phyloP scores from a whole-genome alignment of 768 basidiomycete genomes.

The Porphyrellus cyaneotinctus region DNA sequence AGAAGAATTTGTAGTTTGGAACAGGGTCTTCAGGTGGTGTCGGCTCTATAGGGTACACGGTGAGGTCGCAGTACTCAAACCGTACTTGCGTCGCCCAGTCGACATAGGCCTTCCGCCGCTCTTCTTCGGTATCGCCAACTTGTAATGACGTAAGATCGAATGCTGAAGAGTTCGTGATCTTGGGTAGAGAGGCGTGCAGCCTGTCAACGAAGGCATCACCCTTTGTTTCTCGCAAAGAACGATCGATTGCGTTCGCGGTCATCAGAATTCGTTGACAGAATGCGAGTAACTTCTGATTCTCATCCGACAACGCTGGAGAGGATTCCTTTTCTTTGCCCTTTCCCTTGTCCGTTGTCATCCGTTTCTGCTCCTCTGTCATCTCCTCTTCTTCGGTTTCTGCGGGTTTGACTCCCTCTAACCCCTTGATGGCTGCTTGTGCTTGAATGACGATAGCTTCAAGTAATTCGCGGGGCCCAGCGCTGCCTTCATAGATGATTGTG shows the following conservation, averaged over 20 bases:
- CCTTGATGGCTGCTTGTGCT: constrained; percentile 87
- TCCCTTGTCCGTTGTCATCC: constrained; percentile 69
- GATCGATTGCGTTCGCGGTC: constrained; percentile 82
- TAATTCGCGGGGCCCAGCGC: constrained; percentile 85
- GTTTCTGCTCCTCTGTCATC: constrained; percentile 87
- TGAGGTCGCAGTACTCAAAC: constrained; percentile 91
- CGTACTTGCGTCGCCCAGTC: constrained; percentile 79
- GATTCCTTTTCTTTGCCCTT: constrained; percentile 54
- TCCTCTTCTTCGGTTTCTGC: constrained; percentile 50
- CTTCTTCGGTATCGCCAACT: constrained; percentile 61
- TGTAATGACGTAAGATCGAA: constrained; percentile 36
- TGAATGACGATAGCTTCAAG: constrained; percentile 91
- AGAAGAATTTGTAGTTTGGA: constrained; percentile 80
- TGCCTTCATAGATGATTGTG: constrained; percentile 85
- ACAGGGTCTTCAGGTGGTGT: constrained; percentile 45
- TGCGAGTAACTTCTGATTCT: constrained; percentile 69
- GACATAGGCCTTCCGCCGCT: constrained; percentile 63
- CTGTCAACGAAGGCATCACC: constrained; percentile 82
- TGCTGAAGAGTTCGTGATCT: constrained; percentile 52
- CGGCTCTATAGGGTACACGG: constrained; percentile 37
- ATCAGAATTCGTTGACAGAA: constrained; percentile 86
- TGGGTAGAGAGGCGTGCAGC: constrained; percentile 72
- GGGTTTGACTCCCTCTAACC: constrained; percentile 62
- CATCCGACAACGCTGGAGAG: constrained; percentile 49
- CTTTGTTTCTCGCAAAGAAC: constrained; percentile 84